phyloP scores from a whole-genome alignment of 176 grass and related monocot genomes.

The Ensete glaucum region DNA sequence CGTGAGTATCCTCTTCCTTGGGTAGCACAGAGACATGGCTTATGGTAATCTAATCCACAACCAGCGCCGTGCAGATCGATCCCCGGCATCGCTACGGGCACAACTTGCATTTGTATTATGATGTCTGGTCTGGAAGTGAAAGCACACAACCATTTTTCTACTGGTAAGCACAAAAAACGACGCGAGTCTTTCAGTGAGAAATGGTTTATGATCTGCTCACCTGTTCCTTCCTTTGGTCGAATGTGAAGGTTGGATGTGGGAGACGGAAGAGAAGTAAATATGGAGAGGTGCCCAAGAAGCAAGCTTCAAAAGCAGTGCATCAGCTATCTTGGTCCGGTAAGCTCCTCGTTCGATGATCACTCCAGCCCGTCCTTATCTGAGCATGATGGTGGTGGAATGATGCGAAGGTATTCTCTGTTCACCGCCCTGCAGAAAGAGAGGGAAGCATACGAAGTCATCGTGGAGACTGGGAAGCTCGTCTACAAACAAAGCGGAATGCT shows the following conservation, averaged over 20 bases:
- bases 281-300: constrained; percentile 55
- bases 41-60: background rate
- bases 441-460: constrained; percentile 53
- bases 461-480: constrained; percentile 48
- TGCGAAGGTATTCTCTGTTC: background rate
- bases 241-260: constrained; percentile 66
- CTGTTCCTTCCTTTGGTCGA: background rate
- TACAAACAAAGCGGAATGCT: constrained; percentile 39
- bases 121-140: constrained; percentile 75
- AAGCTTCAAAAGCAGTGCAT: constrained; percentile 71
- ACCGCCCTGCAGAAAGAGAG: constrained; percentile 46
- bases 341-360: constrained; percentile 5
- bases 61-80: constrained; percentile 48
- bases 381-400: background rate
- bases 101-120: constrained; percentile 90
- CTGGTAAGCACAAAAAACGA: constrained; percentile 36
- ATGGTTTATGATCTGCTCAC: background rate
- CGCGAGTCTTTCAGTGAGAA: background rate
- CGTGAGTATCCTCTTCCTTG: constrained; percentile 28
- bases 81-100: constrained; percentile 95
- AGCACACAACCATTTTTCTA: constrained; percentile 91
- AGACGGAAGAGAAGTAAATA: constrained; percentile 44
- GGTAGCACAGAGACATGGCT: background rate
- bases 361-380: background rate
- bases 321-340: constrained; percentile 81